These are phyloP conservation scores for Berberis vulgaris DNA, from an alignment of 164 flowering plant genomes.

Conservation along the genomic window DNA sequence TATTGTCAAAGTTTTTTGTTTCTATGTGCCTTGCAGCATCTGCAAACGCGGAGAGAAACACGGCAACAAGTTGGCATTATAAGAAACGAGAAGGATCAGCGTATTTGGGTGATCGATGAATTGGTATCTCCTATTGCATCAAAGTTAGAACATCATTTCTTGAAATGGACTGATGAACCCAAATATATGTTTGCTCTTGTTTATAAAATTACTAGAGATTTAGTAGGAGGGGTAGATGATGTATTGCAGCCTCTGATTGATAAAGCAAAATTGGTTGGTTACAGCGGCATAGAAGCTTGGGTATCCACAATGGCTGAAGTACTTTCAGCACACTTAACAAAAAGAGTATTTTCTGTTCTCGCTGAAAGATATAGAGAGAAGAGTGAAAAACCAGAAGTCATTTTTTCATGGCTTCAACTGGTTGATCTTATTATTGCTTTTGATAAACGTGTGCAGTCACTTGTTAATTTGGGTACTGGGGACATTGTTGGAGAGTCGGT, in stretches of 20 bases:
- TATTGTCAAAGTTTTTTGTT: conserved; percentile 47
- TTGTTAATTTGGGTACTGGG: conserved; percentile 31
- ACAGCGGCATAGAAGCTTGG: conserved; percentile 65
- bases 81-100: conserved; percentile 14
- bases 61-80: conserved; percentile 17
- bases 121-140: conserved; percentile 57
- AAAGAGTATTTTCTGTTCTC: conserved; percentile 31
- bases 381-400: conserved; percentile 21
- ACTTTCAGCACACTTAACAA: conserved; percentile 40
- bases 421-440: conserved; percentile 46
- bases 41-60: conserved; percentile 35
- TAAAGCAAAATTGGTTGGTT: conserved; percentile 42
- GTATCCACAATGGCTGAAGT: conserved; percentile 52
- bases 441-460: conserved; percentile 45
- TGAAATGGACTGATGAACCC: conserved; percentile 56
- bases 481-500: conserved; percentile 10
- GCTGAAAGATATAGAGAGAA: conserved; percentile 30
- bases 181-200: conserved; percentile 59
- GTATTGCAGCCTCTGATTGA: conserved; percentile 67
- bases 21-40: conserved; percentile 59
- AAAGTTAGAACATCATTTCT: conserved; percentile 43
- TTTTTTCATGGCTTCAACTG: conserved; percentile 54
- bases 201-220: conserved; percentile 41
- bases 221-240: conserved; percentile 42
- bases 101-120: conserved; percentile 62